Evolutionary conservation across 257 asterid species (phyloP).

Genomic region (Primulina tabacum): DNA sequence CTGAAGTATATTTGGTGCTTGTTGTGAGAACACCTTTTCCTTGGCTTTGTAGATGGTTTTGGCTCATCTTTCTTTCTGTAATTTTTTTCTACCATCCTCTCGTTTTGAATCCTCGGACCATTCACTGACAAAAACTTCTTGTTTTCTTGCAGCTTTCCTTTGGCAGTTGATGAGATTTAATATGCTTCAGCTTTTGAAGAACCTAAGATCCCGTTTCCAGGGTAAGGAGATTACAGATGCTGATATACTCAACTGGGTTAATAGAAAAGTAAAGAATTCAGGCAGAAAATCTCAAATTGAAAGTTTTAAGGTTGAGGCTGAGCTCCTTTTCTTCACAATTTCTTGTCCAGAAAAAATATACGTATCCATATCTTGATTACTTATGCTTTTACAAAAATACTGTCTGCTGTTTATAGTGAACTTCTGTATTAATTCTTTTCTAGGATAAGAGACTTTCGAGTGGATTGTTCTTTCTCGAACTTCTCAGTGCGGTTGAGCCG

Average conservation of each 20-base stretch:
- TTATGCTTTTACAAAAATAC: neutral
- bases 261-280: conserved; percentile 70
- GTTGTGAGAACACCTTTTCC: neutral
- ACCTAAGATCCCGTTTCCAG: conserved; percentile 78
- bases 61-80: neutral
- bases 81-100: neutral
- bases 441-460: conserved; percentile 88
- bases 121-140: conserved; percentile 2
- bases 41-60: neutral
- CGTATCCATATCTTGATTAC: neutral
- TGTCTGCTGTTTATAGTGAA: conserved; percentile 11
- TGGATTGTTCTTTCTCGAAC: conserved; percentile 91
- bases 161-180: conserved; percentile 98
- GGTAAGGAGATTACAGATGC: conserved; percentile 87
- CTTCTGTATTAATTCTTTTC: conserved; percentile 23
- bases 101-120: neutral
- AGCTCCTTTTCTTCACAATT: conserved; percentile 10
- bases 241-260: conserved; percentile 91
- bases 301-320: conserved; percentile 75
- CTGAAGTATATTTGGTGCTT: neutral
- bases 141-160: conserved; percentile 69
- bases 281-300: conserved; percentile 76
- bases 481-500: conserved; percentile 92
- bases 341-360: neutral
- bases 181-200: conserved; percentile 95